Percentiles rank a stretch among this genome's conserved stretches.
Conservation (phyloP, 2,329 filamentous ascomycete genomes). For the Cladophialophora carrionii region DNA sequence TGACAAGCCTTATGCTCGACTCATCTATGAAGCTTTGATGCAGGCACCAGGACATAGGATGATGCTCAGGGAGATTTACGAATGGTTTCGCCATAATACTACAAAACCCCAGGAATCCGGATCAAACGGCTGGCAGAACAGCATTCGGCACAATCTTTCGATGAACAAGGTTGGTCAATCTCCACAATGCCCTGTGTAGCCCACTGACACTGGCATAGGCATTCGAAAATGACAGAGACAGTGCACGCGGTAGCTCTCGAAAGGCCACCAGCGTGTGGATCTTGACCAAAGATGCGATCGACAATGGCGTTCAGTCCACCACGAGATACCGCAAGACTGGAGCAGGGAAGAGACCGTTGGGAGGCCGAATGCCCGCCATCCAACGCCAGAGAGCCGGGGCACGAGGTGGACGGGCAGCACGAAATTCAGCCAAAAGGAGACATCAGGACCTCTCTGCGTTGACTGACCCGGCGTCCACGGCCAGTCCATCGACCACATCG, state of each 20-base stretch:
- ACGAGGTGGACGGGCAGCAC: slow-evolving; percentile 48
- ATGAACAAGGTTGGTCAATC: slow-evolving; percentile 79
- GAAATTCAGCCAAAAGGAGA: slow-evolving; percentile 41
- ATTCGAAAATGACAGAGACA: slow-evolving; percentile 44
- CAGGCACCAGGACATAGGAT: slow-evolving; percentile 68
- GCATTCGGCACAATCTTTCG: slow-evolving; percentile 90
- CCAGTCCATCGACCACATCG: slow-evolving; percentile 26
- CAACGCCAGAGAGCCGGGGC: slow-evolving; percentile 49
- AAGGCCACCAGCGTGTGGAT: slow-evolving; percentile 76
- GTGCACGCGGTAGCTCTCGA: slow-evolving; percentile 57
- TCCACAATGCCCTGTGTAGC: not conserved
- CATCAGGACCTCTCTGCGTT: slow-evolving; percentile 25
- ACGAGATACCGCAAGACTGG: slow-evolving; percentile 67
- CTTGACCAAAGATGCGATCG: slow-evolving; percentile 69
- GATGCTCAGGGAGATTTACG: slow-evolving; percentile 83
- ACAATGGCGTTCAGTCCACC: slow-evolving; percentile 78
- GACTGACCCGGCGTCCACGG: slow-evolving; percentile 17
- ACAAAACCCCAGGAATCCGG: slow-evolving; percentile 67
- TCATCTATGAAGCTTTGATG: slow-evolving; percentile 77
- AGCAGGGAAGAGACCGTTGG: slow-evolving; percentile 46
- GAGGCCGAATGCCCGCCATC: slow-evolving; percentile 45
- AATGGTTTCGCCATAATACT: slow-evolving; percentile 84
- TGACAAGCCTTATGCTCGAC: slow-evolving; percentile 75
- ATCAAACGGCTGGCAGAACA: slow-evolving; percentile 86
- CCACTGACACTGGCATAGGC: slow-evolving; percentile 39